Base-by-base conservation (phyloP, 2,329 filamentous ascomycete species). In the Trichoderma atrobrunneum region DNA sequence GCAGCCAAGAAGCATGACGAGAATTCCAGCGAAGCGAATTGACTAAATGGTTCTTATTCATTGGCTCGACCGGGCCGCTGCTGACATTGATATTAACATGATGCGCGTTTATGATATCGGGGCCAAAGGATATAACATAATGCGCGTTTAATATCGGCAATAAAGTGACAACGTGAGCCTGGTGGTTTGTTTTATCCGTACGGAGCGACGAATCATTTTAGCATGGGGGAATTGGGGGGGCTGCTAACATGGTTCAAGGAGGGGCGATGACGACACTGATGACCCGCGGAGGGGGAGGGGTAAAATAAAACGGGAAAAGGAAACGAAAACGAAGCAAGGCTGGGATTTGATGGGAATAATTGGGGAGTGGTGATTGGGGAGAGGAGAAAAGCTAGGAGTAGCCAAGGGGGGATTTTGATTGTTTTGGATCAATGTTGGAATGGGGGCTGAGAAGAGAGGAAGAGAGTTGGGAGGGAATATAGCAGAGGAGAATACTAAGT, bases 241-340 rank as follows among this genome's bases (percentile, higher is more conserved):
- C 21, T 24, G 21, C 48, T 54, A 54, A 54, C 48, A 54, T 54
- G 48, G 48, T 54, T 54, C 48, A 32, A 60, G 61, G 69, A 71
- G 66, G 66, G 66, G 66, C 66, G 60, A 70, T 70, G 66, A 70
- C 66, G 66, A 70, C 66, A 70, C 57, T n/a, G 64, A 28, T 61
- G 66, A 39, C 51, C 54, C n/a, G 65, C 32, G 48, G 54, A 68
- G 65, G 65, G 54, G 65, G 65, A 43, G 65, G 65, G 54, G 65
- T 67, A 57, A 39, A 67, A 28, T 26, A 26, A 43, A 12, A 24
- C 24, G n/a, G 5, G 30, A 16, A 56, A 60, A 43, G 51, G 34
- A 18, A 39, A 39, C 34, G 48, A 43, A 43, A 2, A 36, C 36
- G n/a, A 21, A 51, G 21, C 65, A 68, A 43, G 51, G 34, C 65